Evolutionary conservation across 2,329 filamentous ascomycete genomes (phyloP).

Genomic region (Fusarium multiceps): DNA sequence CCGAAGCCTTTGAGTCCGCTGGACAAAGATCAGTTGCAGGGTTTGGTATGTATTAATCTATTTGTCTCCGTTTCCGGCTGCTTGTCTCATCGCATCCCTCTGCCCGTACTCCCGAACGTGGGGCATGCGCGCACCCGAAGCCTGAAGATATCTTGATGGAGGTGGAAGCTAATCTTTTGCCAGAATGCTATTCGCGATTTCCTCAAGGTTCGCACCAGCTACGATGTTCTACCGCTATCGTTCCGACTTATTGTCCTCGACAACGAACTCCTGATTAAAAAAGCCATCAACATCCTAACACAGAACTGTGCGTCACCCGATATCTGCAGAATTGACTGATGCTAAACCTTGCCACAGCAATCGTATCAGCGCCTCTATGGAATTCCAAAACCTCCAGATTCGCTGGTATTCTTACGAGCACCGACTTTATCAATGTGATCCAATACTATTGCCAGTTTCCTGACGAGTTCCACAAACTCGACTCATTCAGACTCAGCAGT

Average conservation of each 20-base stretch:
- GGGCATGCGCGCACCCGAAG: conserved; percentile 27
- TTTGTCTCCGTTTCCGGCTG: conserved; percentile 4
- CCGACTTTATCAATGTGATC: conserved; percentile 98
- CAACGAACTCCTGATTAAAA: conserved; percentile 93
- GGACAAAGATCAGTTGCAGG: conserved; percentile 82
- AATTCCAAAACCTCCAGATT: conserved; percentile 93
- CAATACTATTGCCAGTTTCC: conserved; percentile 99
- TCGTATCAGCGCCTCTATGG: conserved; percentile 97
- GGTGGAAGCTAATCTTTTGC: conserved; percentile 25
- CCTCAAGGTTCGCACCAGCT: conserved; percentile 94
- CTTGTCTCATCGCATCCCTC: conserved; percentile 15
- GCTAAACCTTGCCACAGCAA: conserved; percentile 68
- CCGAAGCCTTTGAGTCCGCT: conserved; percentile 65
- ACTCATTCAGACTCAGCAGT: conserved; percentile 92
- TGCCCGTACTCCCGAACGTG: conserved; percentile 36
- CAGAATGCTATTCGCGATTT: conserved; percentile 94
- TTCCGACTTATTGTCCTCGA: conserved; percentile 97
- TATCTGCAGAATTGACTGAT: conserved; percentile 1
- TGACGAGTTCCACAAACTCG: conserved; percentile 87
- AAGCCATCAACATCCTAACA: conserved; percentile 93
- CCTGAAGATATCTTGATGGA: conserved; percentile 13
- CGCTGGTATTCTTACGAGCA: conserved; percentile 92
- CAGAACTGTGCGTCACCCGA: conserved; percentile 79
- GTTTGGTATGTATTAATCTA: conserved; percentile 69
- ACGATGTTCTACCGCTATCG: conserved; percentile 95